Base-by-base conservation (phyloP, 345 rosid species). In the Ceriops tagal region DNA sequence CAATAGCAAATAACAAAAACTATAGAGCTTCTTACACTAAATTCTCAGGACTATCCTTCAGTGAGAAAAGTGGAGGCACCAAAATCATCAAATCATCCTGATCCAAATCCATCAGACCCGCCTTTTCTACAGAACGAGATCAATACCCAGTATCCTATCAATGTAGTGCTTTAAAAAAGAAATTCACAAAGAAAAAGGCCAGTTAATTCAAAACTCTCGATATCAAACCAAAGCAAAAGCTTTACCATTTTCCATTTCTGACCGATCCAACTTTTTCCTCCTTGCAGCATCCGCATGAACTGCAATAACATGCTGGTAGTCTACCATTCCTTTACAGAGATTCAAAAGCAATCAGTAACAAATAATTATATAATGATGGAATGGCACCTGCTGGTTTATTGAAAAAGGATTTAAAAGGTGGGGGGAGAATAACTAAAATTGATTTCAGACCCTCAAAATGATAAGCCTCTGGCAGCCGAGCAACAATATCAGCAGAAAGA, bases 261-360 rank as follows among this genome's bases (percentile, higher is more conserved):
- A 71, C 85, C 86, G 81, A 64, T 80, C 87, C 80, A 89, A 84
- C 85, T 88, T 91, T 73, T 79, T 89, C 77, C 81, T 75, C 66
- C 78, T 80, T 18, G 95, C 91, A 72, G 69, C 76, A 61, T 88
- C 86, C 4, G 96, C 92, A 53, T 93, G 97, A 82, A 91, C 89
- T 62, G 92, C 80, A 56, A 93, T 78, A 58, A 93, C 97, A 84
- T 91, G 97, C 82, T 93, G 98, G 73, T 89, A 93, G 76, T 93
- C 98, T 27, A 75, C 95, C 97, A 91, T 91, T 65, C 98, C 98
- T 93, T 75, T 3, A 58, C 27, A 58, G 81, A 70, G 64, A 56
- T 46, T 6, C 65, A 30, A 70, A 24, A 22, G 32, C 49, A 13
- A 15, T 43, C 49, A 43, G 19, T 13, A 0, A 13, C 19, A 43